These are phyloP conservation scores for Westerdykella ornata DNA, from an alignment of 2,329 filamentous ascomycete genomes.

Conservation along the genomic window DNA sequence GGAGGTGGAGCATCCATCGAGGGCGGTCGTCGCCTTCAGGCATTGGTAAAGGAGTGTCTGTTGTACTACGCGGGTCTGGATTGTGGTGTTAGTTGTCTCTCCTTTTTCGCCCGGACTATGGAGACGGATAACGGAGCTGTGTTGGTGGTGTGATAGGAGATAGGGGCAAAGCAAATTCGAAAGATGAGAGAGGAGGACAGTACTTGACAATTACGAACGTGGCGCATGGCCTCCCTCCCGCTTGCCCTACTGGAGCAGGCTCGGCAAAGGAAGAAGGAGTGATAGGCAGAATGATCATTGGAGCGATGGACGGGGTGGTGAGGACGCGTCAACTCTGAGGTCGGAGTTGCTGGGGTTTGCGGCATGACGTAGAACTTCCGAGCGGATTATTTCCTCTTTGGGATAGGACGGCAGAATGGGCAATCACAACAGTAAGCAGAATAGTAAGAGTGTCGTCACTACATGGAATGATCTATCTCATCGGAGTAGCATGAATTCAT, in stretches of 20 bases:
- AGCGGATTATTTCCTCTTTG: neutral
- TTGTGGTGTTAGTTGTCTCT: too few relatives aligned
- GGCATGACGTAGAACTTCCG: slow-evolving; percentile 1
- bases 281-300: slow-evolving; percentile 1
- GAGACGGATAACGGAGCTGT: neutral
- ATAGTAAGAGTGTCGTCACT: neutral
- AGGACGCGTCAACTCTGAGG: neutral
- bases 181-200: too few relatives aligned
- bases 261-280: neutral
- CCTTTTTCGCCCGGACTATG: too few relatives aligned
- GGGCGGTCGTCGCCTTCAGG: slow-evolving; percentile 25
- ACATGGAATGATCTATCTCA: slow-evolving; percentile 2
- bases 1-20: slow-evolving; percentile 55
- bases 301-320: neutral
- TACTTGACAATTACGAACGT: too few relatives aligned
- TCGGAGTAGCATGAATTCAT: slow-evolving; percentile 33
- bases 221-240: too few relatives aligned
- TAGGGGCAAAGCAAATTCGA: too few relatives aligned
- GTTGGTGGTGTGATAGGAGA: slow-evolving; percentile 2
- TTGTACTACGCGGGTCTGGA: too few relatives aligned
- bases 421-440: neutral
- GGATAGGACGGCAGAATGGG: neutral
- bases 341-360: neutral
- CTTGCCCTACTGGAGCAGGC: too few relatives aligned
- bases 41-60: too few relatives aligned